These are phyloP conservation scores for Stenocarpella maydis DNA, from an alignment of 2,329 filamentous ascomycete species.

Conservation along the genomic window DNA sequence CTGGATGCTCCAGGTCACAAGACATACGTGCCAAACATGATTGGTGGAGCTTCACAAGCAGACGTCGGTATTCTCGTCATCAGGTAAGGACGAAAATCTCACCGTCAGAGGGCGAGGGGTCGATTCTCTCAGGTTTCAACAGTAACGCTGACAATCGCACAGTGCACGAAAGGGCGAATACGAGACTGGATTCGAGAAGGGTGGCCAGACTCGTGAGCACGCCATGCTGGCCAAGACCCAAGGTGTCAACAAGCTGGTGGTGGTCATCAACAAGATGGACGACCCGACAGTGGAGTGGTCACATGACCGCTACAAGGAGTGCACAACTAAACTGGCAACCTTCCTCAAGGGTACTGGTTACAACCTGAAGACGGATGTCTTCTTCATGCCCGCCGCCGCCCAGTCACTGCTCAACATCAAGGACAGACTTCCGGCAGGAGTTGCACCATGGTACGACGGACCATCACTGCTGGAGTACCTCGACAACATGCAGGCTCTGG, in stretches of 20 bases:
- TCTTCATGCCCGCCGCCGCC: conserved; percentile 95
- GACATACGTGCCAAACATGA: conserved; percentile 98
- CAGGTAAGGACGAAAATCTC: conserved; percentile 25
- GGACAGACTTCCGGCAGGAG: conserved; percentile 78
- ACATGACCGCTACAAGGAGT: conserved; percentile 91
- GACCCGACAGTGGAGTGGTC: conserved; percentile 97
- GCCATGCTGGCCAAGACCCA: conserved; percentile 98
- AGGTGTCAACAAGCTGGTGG: conserved; percentile 94
- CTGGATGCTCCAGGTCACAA: conserved; percentile 97
- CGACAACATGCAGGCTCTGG: conserved; percentile 90
- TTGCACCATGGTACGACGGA: conserved; percentile 85
- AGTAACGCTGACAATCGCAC: conserved; percentile 55
- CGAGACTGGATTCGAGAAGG: conserved; percentile 96
- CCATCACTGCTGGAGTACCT: conserved; percentile 94
- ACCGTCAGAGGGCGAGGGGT: not conserved
- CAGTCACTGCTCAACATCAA: conserved; percentile 89
- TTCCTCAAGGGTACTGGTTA: conserved; percentile 95
- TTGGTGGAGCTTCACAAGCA: conserved; percentile 91
- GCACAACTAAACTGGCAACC: conserved; percentile 83
- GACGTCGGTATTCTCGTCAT: conserved; percentile 90
- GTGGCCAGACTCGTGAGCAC: conserved; percentile 96
- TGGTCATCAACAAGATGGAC: conserved; percentile 99
- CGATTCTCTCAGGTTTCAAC: too few species aligned
- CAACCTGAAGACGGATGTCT: conserved; percentile 91
- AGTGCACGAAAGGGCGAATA: conserved; percentile 98